A percentile compares a stretch with the other conserved stretches of the same genome.
Evolutionary conservation across 192 early-diverging fungal genomes (phyloP).

Genomic region (Linnemannia schmuckeri): DNA sequence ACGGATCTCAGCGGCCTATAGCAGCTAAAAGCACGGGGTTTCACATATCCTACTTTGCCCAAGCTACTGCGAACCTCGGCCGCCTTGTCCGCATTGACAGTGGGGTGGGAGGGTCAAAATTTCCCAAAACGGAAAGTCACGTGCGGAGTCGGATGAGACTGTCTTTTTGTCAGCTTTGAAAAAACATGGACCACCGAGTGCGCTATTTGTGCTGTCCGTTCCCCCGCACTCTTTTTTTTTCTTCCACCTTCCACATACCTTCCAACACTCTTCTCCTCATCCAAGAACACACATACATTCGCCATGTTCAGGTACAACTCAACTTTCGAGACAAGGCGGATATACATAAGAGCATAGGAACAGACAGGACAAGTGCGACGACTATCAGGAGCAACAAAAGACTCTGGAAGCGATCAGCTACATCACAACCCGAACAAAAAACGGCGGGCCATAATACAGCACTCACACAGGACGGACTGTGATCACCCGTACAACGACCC

Average conservation of each 20-base stretch:
- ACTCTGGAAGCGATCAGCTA: too few species aligned
- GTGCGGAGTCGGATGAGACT: background rate
- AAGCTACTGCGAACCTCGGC: too few species aligned
- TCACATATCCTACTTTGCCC: too few species aligned
- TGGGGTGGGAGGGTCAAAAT: too few species aligned
- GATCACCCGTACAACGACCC: too few species aligned
- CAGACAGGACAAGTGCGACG: background rate
- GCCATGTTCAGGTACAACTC: conserved; percentile 29
- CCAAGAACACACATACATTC: background rate
- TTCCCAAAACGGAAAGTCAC: background rate
- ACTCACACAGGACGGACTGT: too few species aligned
- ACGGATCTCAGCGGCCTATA: too few species aligned
- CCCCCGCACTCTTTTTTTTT: background rate
- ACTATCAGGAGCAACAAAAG: background rate
- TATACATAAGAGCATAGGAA: background rate
- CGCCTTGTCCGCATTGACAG: too few species aligned
- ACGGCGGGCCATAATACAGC: too few species aligned
- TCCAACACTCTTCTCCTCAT: background rate
- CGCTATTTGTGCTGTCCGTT: background rate
- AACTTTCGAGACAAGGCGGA: background rate
- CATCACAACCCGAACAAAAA: background rate
- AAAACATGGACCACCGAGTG: background rate
- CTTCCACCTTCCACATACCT: background rate
- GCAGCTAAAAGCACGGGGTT: too few species aligned
- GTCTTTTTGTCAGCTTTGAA: background rate